A percentile compares a stretch with the other conserved stretches of the same genome.
Evolutionary conservation across 345 rosid genomes (phyloP).

Genomic region (Trapa bicornis): DNA sequence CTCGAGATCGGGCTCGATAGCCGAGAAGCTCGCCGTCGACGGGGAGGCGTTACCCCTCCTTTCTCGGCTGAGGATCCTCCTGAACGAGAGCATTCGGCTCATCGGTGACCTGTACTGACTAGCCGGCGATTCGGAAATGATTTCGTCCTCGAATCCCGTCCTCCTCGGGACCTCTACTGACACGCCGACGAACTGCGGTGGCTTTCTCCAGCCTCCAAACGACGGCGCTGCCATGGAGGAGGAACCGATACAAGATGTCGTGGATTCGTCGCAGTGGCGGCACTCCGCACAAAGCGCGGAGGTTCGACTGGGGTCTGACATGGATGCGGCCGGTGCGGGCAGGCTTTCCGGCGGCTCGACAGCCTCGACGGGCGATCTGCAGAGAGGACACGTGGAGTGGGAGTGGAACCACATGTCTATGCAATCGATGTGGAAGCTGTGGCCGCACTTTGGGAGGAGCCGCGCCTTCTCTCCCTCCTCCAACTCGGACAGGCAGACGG

Average conservation of each 20-base stretch:
- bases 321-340: conserved; percentile 10
- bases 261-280: conserved; percentile 17
- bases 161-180: conserved; percentile 21
- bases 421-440: conserved; percentile 69
- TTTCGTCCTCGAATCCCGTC: conserved; percentile 6
- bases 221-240: conserved; percentile 12
- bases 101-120: conserved; percentile 16
- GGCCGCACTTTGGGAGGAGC: conserved; percentile 66
- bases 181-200: conserved; percentile 23
- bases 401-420: conserved; percentile 98
- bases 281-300: conserved; percentile 20
- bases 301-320: conserved; percentile 9
- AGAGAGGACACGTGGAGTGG: conserved; percentile 85
- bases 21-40: conserved; percentile 4
- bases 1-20: conserved; percentile 9
- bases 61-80: conserved; percentile 12
- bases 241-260: conserved; percentile 2
- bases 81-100: conserved; percentile 17
- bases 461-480: conserved; percentile 73
- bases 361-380: conserved; percentile 63
- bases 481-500: conserved; percentile 79
- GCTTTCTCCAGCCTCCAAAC: conserved; percentile 24
- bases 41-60: conserved; percentile 3
- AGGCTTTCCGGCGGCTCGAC: neutral
- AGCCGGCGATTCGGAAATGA: conserved; percentile 19